These are phyloP conservation scores for Zymoseptoria crescenta DNA, from an alignment of 2,329 filamentous ascomycete species.

Conservation along the genomic window DNA sequence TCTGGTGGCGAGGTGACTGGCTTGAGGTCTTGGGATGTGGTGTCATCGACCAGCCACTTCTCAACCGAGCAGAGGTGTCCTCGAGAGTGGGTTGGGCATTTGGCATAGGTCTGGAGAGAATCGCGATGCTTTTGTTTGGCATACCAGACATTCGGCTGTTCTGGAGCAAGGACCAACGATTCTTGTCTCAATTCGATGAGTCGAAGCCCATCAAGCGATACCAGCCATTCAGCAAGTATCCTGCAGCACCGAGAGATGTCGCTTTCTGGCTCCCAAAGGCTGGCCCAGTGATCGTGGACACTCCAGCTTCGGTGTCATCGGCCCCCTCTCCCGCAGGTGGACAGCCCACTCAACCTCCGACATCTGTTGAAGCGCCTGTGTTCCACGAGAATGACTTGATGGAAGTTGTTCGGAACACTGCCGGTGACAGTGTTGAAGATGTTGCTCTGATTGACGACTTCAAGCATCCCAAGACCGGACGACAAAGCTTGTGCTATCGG, in stretches of 20 bases:
- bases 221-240: constrained; percentile 83
- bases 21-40: constrained; percentile 93
- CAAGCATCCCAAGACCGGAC: constrained; percentile 73
- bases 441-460: constrained; percentile 81
- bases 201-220: constrained; percentile 54
- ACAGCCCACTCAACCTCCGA: constrained; percentile 28
- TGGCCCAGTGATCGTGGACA: constrained; percentile 24
- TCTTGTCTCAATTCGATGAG: constrained; percentile 69
- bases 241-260: constrained; percentile 82
- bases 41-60: constrained; percentile 74
- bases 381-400: constrained; percentile 97
- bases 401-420: constrained; percentile 81
- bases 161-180: constrained; percentile 80
- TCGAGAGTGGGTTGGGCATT: constrained; percentile 87
- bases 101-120: constrained; percentile 84
- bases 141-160: constrained; percentile 96
- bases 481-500: constrained; percentile 81
- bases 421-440: constrained; percentile 79
- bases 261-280: constrained; percentile 70
- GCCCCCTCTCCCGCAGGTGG: constrained; percentile 29
- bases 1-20: constrained; percentile 92
- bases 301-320: constrained; percentile 25
- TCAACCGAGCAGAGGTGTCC: constrained; percentile 67
- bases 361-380: constrained; percentile 31
- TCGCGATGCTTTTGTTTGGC: constrained; percentile 94